Conservation (phyloP, 75 land plant genomes). For the Isoetes taiwanensis region DNA sequence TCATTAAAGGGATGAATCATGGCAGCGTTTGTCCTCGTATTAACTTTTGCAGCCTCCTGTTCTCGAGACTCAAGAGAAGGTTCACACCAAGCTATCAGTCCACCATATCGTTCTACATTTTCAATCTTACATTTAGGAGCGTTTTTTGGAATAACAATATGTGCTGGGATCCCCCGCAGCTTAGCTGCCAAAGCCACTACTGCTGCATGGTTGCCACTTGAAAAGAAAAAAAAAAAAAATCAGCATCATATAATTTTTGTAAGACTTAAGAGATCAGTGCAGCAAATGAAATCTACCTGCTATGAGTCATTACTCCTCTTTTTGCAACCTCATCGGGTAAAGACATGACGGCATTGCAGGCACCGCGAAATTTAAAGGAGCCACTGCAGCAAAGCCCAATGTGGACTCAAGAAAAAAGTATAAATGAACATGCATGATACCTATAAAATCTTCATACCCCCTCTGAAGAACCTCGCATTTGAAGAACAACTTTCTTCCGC, state of each 20-base stretch:
- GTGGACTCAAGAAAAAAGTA: constrained; percentile 6
- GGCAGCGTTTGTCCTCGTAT: constrained; percentile 60
- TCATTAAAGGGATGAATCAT: constrained; percentile 84
- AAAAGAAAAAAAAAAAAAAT: not conserved
- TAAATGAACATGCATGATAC: not conserved
- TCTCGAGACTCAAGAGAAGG: constrained; percentile 58
- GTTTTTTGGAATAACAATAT: constrained; percentile 67
- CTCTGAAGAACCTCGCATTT: constrained; percentile 89
- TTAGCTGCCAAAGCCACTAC: constrained; percentile 87
- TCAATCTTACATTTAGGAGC: constrained; percentile 83
- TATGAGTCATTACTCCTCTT: constrained; percentile 88
- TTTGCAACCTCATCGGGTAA: constrained; percentile 50
- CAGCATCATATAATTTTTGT: too few relatives aligned
- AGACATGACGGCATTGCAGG: constrained; percentile 82
- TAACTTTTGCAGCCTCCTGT: constrained; percentile 36
- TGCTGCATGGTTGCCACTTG: constrained; percentile 94
- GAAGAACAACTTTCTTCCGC: constrained; percentile 48
- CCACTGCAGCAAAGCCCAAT: constrained; percentile 38
- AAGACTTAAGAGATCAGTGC: too few relatives aligned
- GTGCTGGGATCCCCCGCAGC: constrained; percentile 60
- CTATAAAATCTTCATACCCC: constrained; percentile 37
- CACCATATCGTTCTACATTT: constrained; percentile 85
- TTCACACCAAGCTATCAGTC: constrained; percentile 59
- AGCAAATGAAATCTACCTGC: constrained; percentile 43
- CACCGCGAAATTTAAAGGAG: constrained; percentile 92